phyloP scores from a whole-genome alignment of 495 filamentous ascomycete genomes.

The Hypoxylon lienhwacheense region DNA sequence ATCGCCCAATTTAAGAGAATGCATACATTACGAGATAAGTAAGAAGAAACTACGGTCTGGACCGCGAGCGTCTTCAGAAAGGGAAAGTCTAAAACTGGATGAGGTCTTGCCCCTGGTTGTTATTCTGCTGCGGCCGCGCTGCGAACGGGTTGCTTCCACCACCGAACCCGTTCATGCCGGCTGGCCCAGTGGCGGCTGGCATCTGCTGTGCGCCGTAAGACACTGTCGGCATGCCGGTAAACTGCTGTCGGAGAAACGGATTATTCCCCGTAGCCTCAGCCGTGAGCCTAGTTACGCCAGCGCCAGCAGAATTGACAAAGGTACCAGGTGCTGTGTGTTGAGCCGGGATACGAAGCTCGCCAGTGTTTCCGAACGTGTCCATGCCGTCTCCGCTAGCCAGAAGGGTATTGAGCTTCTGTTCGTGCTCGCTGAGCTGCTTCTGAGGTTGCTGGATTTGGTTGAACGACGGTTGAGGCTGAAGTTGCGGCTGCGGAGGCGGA shows the following conservation, averaged over 20 bases:
- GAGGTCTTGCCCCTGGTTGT: constrained; percentile 73
- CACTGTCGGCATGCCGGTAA: constrained; percentile 74
- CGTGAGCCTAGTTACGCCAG: constrained; percentile 68
- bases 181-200: constrained; percentile 80
- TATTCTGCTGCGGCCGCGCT: constrained; percentile 60
- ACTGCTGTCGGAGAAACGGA: constrained; percentile 81
- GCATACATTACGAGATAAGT: constrained; percentile 10
- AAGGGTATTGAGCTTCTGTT: constrained; percentile 86
- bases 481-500: constrained; percentile 39
- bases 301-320: constrained; percentile 92
- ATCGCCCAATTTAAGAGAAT: constrained; percentile 27
- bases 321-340: constrained; percentile 97
- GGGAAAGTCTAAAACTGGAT: constrained; percentile 74
- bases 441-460: constrained; percentile 51
- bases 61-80: constrained; percentile 12
- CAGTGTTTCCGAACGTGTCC: constrained; percentile 96
- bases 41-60: constrained; percentile 15
- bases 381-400: constrained; percentile 84
- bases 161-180: constrained; percentile 49
- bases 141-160: constrained; percentile 75
- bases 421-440: constrained; percentile 69
- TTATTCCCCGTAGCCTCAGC: constrained; percentile 84
- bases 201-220: constrained; percentile 58
- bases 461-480: constrained; percentile 41
- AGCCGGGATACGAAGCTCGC: constrained; percentile 89